phyloP scores from a whole-genome alignment of 768 basidiomycete species.

The Collybia mongolica region DNA sequence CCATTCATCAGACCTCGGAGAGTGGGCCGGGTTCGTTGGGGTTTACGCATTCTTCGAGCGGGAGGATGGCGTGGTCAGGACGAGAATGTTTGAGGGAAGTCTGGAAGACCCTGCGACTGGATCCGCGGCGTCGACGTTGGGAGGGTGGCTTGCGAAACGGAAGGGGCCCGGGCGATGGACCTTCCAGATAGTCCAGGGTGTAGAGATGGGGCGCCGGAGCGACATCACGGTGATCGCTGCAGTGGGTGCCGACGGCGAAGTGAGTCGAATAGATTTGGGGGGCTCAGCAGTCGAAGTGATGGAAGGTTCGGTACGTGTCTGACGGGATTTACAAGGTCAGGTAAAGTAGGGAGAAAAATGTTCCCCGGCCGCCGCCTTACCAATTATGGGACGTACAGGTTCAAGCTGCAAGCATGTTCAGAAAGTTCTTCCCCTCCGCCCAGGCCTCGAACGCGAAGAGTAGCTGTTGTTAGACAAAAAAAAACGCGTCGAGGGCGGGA shows the following conservation, averaged over 20 bases:
- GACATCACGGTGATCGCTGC: conserved; percentile 38
- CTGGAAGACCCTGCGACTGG: conserved; percentile 48
- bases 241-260: conserved; percentile 24
- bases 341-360: no score
- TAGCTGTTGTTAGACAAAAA: no score
- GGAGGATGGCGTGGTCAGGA: conserved; percentile 31
- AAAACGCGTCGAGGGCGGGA: no score
- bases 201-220: conserved; percentile 45
- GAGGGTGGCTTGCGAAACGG: conserved; percentile 34
- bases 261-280: conserved; percentile 32
- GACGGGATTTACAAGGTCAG: background rate
- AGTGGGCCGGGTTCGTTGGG: conserved; percentile 36
- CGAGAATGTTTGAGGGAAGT: conserved; percentile 39
- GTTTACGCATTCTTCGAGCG: conserved; percentile 35
- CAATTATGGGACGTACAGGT: no score
- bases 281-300: conserved; percentile 40
- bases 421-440: no score
- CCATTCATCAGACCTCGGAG: conserved; percentile 28
- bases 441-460: no score
- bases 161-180: conserved; percentile 34
- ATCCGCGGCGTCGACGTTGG: conserved; percentile 42
- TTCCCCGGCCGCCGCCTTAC: no score
- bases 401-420: no score
- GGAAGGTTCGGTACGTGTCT: conserved; percentile 27
- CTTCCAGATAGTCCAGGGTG: conserved; percentile 39